A percentile compares a stretch with the other conserved stretches of the same genome.
Conservation (phyloP, 805 yeast genomes). For the Yarrowia alimentaria region DNA sequence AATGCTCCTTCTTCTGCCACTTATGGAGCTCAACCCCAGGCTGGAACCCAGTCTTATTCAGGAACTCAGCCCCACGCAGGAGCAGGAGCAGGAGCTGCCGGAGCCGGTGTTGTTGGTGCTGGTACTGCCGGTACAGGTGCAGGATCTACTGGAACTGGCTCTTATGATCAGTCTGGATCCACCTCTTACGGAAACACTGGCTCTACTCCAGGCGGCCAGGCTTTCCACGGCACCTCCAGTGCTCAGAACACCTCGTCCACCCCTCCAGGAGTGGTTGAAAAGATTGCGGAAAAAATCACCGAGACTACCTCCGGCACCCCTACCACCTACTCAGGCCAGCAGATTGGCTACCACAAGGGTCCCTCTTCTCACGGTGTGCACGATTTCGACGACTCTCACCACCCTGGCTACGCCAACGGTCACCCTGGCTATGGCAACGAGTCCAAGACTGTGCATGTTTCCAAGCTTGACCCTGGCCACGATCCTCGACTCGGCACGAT, state of each 20-base stretch:
- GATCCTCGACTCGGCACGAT: background rate
- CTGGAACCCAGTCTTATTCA: background rate
- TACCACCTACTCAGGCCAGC: background rate
- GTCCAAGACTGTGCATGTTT: background rate
- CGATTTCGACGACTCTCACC: too few relatives aligned
- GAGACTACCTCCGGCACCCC: background rate
- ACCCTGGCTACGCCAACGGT: too few relatives aligned
- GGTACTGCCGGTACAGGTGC: background rate
- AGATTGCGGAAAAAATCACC: too few relatives aligned
- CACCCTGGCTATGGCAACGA: constrained; percentile 9
- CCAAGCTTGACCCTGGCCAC: background rate
- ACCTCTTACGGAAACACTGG: too few relatives aligned
- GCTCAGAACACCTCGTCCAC: too few relatives aligned
- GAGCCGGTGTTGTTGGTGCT: background rate
- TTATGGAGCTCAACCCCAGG: too few relatives aligned
- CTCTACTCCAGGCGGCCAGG: too few relatives aligned
- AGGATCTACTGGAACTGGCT: background rate
- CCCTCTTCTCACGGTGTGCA: too few relatives aligned
- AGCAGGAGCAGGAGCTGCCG: constrained; percentile 5
- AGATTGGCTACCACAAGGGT: too few relatives aligned
- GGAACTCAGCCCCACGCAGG: background rate
- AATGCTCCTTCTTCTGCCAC: too few relatives aligned
- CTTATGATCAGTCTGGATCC: background rate
- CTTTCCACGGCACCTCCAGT: too few relatives aligned
- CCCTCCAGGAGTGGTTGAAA: too few relatives aligned